Evolutionary conservation across 805 yeast species (phyloP), one percentile per base, ranked within the genome.

Genomic region (Jamesozyma jinghongensis): DNA sequence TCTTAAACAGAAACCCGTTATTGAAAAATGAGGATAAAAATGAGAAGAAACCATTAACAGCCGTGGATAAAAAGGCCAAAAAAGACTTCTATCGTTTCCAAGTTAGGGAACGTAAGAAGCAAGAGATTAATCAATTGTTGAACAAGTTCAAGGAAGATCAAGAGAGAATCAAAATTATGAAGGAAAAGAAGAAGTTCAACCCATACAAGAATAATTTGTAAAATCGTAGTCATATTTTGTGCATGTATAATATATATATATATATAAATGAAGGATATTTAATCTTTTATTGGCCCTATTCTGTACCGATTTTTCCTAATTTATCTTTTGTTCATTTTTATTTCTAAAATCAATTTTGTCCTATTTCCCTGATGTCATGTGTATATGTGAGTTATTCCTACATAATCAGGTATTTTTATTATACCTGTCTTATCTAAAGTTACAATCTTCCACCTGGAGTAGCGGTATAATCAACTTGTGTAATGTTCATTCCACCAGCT

Each of bases 11-110:
- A 32, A 61, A 61, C 33, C 65, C 65, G 35, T 36, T 61, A 31
- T 50, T 59, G 13, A 61, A 58, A 38, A 56, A 58, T 43, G 58
- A 56, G 34, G 48, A 34, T 34, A 52, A 51, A 29, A 46, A 32
- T 35, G 51, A 53, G 33, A 39, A 31, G 16, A 49, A 35, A 26
- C 48, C 53, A 31, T 48, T 50, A 13, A 38, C 57, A 0, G 78
- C 47, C 84, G 84, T 46, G 69, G 86, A 31, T 49, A 68, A 73
- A 65, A 78, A 81, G 62, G 77, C 73, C 62, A 85, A 88, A 68
- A 72, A 74, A 50, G 97, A 94, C 65, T 92, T 92, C 69, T 92
- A 92, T 69, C 73, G 95, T 54, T 92, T 88, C 76, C 99, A 92
- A 68, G 75, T 92, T 51, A 79, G 99, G 63, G 95, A 92, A 61